These are phyloP conservation scores for Triticum turgidum DNA, from an alignment of 176 grass and related monocot genomes.

Conservation along the genomic window DNA sequence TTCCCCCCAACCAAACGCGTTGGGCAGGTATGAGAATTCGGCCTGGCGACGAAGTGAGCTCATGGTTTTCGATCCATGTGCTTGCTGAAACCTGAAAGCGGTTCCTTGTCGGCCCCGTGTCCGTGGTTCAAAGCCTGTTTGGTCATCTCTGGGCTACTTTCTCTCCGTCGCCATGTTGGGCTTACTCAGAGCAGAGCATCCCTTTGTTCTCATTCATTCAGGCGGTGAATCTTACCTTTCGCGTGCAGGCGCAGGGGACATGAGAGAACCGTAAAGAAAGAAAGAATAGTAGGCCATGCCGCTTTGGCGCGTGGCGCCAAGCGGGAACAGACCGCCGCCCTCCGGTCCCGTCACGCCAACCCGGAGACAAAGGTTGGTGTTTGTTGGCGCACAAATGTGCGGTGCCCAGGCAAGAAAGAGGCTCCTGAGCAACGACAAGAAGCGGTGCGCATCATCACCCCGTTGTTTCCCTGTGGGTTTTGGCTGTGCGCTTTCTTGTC, in stretches of 20 bases:
- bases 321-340: background rate
- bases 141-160: background rate
- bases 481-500: background rate
- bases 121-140: background rate
- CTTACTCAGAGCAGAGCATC: background rate
- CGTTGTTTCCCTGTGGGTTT: background rate
- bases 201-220: background rate
- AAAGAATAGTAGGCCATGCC: background rate
- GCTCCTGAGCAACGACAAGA: too few relatives aligned
- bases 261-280: background rate
- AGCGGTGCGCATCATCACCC: background rate
- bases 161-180: background rate
- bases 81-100: background rate
- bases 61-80: constrained; percentile 6
- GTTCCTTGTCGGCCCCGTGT: background rate
- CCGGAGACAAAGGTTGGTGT: background rate
- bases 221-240: background rate
- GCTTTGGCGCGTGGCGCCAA: background rate
- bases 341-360: background rate
- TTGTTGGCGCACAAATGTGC: too few relatives aligned
- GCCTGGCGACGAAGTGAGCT: background rate
- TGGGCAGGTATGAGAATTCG: background rate
- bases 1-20: too few relatives aligned
- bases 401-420: too few relatives aligned
- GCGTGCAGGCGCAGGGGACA: background rate